Evolutionary conservation across 1,139 yeast genomes (phyloP).

Genomic region (Yamadazyma aaseri): DNA sequence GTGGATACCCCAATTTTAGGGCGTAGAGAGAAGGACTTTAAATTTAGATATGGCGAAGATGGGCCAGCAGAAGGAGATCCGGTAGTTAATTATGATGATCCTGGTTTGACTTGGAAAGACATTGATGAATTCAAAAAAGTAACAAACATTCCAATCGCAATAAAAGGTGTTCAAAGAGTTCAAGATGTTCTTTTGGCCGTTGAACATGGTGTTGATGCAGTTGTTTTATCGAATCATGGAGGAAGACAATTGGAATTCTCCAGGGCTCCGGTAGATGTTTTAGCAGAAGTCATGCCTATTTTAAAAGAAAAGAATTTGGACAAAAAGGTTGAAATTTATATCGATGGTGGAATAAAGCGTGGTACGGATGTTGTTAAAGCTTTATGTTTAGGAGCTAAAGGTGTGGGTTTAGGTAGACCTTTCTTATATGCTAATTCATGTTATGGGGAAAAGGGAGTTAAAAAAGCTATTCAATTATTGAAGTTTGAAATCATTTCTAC

Average conservation of each 20-base stretch:
- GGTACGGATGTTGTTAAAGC: constrained; percentile 57
- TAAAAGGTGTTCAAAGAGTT: constrained; percentile 52
- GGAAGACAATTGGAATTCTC: constrained; percentile 55
- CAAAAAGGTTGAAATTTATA: constrained; percentile 39
- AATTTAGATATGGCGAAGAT: constrained; percentile 15
- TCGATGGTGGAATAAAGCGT: constrained; percentile 57
- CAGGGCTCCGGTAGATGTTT: constrained; percentile 47
- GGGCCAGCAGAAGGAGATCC: constrained; percentile 12
- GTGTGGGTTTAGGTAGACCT: constrained; percentile 53
- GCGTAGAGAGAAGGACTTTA: constrained; percentile 25
- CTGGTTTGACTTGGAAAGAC: constrained; percentile 21
- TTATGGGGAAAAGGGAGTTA: constrained; percentile 51
- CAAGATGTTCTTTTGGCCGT: constrained; percentile 52
- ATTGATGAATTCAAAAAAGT: constrained; percentile 18
- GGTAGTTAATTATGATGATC: constrained; percentile 9
- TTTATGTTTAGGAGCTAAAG: constrained; percentile 55
- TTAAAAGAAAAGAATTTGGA: constrained; percentile 35
- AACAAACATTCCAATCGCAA: constrained; percentile 34
- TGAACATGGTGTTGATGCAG: constrained; percentile 46
- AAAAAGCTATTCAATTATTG: constrained; percentile 39
- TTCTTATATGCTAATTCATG: constrained; percentile 48
- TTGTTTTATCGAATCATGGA: constrained; percentile 55
- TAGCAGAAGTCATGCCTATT: constrained; percentile 45
- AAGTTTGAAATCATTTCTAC: constrained; percentile 45
- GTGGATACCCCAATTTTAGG: constrained; percentile 28